Conservation (phyloP, 345 rosid species). For the Corymbia maculata region DNA sequence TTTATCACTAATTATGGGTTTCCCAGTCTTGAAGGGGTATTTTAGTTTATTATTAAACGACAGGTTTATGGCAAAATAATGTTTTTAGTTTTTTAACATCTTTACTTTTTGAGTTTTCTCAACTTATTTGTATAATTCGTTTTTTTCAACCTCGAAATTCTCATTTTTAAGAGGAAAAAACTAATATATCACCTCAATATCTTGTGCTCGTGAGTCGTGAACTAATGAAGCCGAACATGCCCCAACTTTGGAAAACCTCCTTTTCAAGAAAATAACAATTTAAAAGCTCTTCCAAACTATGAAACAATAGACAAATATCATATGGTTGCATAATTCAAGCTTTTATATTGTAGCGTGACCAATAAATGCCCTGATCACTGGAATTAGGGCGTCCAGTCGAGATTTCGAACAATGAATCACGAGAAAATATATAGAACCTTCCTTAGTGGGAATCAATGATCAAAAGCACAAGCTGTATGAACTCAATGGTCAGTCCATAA, state of each 20-base stretch:
- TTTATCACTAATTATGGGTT: not conserved
- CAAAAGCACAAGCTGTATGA: not conserved
- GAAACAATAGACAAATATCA: not conserved
- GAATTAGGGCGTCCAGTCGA: not conserved
- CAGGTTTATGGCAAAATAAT: not conserved
- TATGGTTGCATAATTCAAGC: not conserved
- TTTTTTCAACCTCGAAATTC: not conserved
- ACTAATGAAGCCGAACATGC: not conserved
- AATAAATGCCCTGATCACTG: not conserved
- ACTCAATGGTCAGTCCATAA: not conserved
- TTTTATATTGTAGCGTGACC: not conserved
- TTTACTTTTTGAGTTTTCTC: not conserved
- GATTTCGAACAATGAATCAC: not conserved
- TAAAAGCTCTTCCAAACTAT: not conserved
- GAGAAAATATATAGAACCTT: not conserved
- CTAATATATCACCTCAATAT: not conserved
- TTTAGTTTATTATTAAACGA: not conserved
- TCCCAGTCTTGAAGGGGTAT: not conserved
- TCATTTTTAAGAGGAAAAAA: not conserved
- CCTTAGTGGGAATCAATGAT: not conserved
- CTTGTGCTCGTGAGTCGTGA: not conserved
- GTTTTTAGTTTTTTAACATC: not conserved
- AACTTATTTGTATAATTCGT: not conserved
- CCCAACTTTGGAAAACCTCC: not conserved
- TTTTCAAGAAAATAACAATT: not conserved